Base-by-base conservation (phyloP, 208 protist genomes). In the Herpetomonas samuelpessoai region DNA sequence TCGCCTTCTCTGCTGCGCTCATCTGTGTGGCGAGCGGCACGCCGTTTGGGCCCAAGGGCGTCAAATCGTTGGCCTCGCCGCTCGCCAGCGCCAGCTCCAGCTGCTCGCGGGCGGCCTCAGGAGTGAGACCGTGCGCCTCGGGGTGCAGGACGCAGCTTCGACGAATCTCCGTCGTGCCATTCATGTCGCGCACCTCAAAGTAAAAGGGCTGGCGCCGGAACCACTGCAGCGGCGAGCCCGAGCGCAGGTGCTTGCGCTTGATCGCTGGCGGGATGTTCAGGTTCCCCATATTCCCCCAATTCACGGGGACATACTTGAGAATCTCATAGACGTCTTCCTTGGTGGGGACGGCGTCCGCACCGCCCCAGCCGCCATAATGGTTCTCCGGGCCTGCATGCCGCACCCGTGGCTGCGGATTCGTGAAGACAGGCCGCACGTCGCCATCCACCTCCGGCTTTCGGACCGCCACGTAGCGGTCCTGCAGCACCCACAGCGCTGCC, bases 161-260 rank as follows among this genome's bases (percentile, higher is more conserved):
- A 6, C 88, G 88, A 26, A 95, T 73, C 65, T 95, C 84, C 16
- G 76, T 61, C 10, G 80, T 88, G 26, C 81, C 79, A 47, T 61
- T 65, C 52, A 91, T 68, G 60, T 82, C 71, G 31, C 88, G 82
- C 58, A 95, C 48, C 66, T 95, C 85, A 68, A 95, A 95, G 67
- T 92, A 91, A 57, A 73, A 84, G 2, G 88, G 88, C 59, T 95
- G 88, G 6, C 85, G 81, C 10, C 85, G 82, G 62, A 91, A 87
- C 88, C 88, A 95, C 69, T 72, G 57, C 45, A 84, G 60, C 26
- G 70, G 30, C 30, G 76, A 80, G 25, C 64, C 39, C 22, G 55
- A 71, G n/a, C 88, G 85, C 26, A 95, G 86, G 61, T 91, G 88
- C 50, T 49, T 54, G 57, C 74, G 74, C 26, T 69, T 62, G 35